Evolutionary conservation across 495 filamentous ascomycete species (phyloP).

Genomic region (Hyaloscypha bicolor): DNA sequence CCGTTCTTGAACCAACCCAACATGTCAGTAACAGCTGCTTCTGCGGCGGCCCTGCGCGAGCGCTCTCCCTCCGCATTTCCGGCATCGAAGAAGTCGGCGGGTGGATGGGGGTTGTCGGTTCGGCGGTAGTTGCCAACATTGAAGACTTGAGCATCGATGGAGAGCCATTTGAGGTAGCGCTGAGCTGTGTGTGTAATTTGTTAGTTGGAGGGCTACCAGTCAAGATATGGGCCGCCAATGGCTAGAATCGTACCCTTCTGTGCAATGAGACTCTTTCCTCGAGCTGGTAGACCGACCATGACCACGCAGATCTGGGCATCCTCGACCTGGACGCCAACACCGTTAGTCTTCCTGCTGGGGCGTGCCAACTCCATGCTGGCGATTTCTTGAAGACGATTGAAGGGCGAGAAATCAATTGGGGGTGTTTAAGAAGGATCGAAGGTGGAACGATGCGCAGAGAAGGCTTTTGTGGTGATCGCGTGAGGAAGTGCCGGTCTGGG

Average conservation of each 20-base stretch:
- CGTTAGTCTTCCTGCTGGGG: constrained; percentile 48
- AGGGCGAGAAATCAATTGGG: constrained; percentile 3
- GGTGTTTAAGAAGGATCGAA: neutral
- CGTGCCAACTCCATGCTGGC: constrained; percentile 32
- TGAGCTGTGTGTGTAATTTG: constrained; percentile 61
- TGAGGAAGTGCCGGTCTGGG: constrained; percentile 15
- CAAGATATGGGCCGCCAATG: constrained; percentile 3
- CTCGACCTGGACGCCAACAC: constrained; percentile 71
- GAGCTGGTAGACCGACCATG: constrained; percentile 94
- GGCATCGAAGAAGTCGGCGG: constrained; percentile 90
- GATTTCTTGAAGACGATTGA: neutral
- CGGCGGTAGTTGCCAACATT: constrained; percentile 96
- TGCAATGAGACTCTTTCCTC: constrained; percentile 96
- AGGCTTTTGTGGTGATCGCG: constrained; percentile 16
- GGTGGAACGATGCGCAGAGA: constrained; percentile 13
- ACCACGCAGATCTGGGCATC: constrained; percentile 97
- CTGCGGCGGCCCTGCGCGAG: constrained; percentile 80
- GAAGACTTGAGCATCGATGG: constrained; percentile 89
- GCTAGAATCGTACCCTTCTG: constrained; percentile 74
- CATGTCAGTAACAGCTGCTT: constrained; percentile 91
- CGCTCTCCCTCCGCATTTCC: constrained; percentile 88
- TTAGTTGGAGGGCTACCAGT: constrained; percentile 6
- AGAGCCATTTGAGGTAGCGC: constrained; percentile 94
- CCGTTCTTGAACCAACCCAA: constrained; percentile 79
- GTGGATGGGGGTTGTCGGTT: constrained; percentile 79